Evolutionary conservation across 768 basidiomycete species (phyloP).

Genomic region (Phanerodontia chrysosporium): DNA sequence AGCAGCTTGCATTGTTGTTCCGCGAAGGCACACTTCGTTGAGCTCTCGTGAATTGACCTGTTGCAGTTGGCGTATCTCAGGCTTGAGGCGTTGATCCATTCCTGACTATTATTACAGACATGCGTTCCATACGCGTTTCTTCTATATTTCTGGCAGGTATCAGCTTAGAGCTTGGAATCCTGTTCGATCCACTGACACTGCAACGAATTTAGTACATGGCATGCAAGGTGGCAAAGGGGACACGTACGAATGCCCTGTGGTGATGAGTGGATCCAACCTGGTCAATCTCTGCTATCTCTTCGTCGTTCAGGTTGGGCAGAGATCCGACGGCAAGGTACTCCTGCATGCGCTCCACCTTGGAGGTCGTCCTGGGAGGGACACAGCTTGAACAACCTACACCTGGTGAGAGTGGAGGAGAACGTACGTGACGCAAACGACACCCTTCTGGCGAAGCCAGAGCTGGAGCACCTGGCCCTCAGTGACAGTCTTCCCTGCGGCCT

Average conservation of each 20-base stretch:
- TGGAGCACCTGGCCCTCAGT: constrained; percentile 28
- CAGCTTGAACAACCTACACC: background rate
- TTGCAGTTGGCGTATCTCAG: no score
- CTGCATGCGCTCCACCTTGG: constrained; percentile 38
- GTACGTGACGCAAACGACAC: constrained; percentile 30
- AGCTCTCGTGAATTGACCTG: no score
- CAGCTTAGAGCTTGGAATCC: background rate
- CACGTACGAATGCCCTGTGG: constrained; percentile 25
- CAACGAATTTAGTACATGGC: background rate
- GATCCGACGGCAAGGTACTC: constrained; percentile 44
- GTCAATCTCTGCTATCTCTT: constrained; percentile 25
- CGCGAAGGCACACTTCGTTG: no score
- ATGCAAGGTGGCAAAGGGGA: background rate
- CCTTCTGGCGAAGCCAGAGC: constrained; percentile 29
- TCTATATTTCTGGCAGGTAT: no score
- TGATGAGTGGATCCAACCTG: constrained; percentile 25
- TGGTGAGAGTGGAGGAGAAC: background rate
- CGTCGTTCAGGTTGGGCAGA: constrained; percentile 29
- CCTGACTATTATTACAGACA: no score
- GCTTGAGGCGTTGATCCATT: no score
- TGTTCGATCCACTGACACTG: constrained; percentile 4
- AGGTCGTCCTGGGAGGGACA: constrained; percentile 30
- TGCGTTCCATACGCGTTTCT: no score
- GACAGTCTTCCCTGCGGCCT: constrained; percentile 20
- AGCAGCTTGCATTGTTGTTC: no score